A percentile compares a stretch with the other conserved stretches of the same genome.
These are phyloP conservation scores for Symbiodinium natans DNA, from an alignment of 73 alveolate species.

Conservation along the genomic window DNA sequence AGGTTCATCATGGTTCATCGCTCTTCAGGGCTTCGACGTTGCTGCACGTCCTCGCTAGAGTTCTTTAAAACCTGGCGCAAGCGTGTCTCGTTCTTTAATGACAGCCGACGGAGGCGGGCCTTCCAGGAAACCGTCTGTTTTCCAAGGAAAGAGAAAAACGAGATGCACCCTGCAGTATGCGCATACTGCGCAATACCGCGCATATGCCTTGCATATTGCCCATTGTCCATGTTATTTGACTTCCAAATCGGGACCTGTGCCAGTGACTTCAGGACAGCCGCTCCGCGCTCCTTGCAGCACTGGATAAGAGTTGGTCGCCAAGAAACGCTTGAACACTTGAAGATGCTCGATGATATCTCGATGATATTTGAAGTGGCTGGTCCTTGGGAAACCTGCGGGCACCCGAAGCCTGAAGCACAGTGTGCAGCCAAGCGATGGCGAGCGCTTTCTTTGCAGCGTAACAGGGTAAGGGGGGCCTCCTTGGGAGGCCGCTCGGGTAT, in stretches of 20 bases:
- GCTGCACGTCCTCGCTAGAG: slow-evolving; percentile 17
- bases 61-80: background rate
- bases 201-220: background rate
- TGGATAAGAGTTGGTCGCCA: background rate
- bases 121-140: no score
- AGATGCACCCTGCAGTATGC: background rate
- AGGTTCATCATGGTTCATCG: no score
- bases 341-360: no score
- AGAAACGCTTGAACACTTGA: no score
- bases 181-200: background rate
- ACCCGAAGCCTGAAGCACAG: background rate
- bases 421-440: background rate
- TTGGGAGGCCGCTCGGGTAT: background rate
- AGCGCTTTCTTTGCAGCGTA: no score
- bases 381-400: background rate
- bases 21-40: background rate
- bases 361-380: background rate
- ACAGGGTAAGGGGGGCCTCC: slow-evolving; percentile 2
- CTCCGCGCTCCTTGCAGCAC: background rate
- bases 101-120: no score
- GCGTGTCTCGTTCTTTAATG: no score
- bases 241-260: background rate
- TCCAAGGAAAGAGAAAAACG: no score
- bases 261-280: background rate
- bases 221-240: no score